Conservation (phyloP, 164 flowering plant genomes). For the Aristolochia contorta region DNA sequence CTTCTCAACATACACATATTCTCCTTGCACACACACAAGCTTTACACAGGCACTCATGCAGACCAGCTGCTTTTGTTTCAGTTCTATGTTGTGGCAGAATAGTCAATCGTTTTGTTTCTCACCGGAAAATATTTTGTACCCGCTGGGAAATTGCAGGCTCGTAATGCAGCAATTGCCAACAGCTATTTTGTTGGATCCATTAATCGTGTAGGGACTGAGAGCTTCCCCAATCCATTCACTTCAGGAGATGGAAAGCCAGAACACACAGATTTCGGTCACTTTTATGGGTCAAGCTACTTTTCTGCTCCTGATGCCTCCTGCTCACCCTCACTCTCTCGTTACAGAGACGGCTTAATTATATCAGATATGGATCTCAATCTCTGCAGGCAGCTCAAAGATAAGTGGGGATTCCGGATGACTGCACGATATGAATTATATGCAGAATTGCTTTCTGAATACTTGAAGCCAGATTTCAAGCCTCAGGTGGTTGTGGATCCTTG, state of each 20-base stretch:
- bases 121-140: neutral
- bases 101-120: neutral
- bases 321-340: constrained; percentile 79
- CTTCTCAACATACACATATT: neutral
- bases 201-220: constrained; percentile 92
- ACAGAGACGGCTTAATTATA: constrained; percentile 69
- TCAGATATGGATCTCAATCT: constrained; percentile 95
- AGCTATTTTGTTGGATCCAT: constrained; percentile 90
- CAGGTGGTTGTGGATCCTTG: constrained; percentile 75
- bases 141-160: constrained; percentile 41
- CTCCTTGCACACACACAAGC: neutral
- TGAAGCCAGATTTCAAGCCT: constrained; percentile 81
- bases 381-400: constrained; percentile 90
- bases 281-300: constrained; percentile 90
- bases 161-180: constrained; percentile 93
- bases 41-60: neutral
- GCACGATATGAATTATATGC: constrained; percentile 75
- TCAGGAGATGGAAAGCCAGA: constrained; percentile 96
- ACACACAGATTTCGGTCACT: constrained; percentile 87
- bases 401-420: constrained; percentile 98
- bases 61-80: neutral
- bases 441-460: constrained; percentile 46
- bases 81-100: neutral
- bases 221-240: constrained; percentile 89
- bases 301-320: constrained; percentile 96